These are phyloP conservation scores for Acanthamoeba culbertsoni DNA, from an alignment of 208 protist species.

Conservation along the genomic window DNA sequence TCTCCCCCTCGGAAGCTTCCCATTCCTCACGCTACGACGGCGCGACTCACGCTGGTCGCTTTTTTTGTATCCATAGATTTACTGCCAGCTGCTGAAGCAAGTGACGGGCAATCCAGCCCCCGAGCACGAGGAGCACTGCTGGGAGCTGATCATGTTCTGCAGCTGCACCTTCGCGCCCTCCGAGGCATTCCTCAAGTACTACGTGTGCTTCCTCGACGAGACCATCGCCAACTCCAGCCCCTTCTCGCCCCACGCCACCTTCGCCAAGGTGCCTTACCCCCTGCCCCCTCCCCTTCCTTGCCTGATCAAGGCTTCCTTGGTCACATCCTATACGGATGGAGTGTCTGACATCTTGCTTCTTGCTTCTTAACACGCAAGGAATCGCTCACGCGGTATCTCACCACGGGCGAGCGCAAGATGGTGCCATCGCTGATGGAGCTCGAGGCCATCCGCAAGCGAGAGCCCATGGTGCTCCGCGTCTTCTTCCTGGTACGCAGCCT, in stretches of 20 bases:
- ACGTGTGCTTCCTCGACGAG: conserved; percentile 40
- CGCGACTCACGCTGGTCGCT: no score
- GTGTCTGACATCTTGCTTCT: no score
- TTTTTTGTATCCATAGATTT: not conserved
- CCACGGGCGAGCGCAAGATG: conserved; percentile 9
- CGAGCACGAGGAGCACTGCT: conserved; percentile 20
- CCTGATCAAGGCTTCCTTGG: no score
- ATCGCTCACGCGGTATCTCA: not conserved
- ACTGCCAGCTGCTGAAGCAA: conserved; percentile 36
- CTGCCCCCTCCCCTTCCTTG: no score
- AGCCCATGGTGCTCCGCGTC: conserved; percentile 34
- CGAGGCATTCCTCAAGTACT: conserved; percentile 51
- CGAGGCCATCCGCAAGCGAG: conserved; percentile 45
- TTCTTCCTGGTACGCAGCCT: conserved; percentile 7
- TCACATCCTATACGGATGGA: no score
- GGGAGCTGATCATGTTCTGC: conserved; percentile 44
- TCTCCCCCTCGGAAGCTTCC: no score
- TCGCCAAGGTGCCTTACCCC: not conserved
- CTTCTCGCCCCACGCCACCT: not conserved
- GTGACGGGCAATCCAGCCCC: conserved; percentile 23
- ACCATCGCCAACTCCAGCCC: not conserved
- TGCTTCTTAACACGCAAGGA: no score
- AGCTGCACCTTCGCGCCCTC: not conserved
- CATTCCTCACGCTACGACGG: no score
- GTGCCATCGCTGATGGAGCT: conserved; percentile 56